A percentile compares a stretch with the other conserved stretches of the same genome.
Evolutionary conservation across 805 yeast species (phyloP).

Genomic region (Cyberlindnera sargentensis): DNA sequence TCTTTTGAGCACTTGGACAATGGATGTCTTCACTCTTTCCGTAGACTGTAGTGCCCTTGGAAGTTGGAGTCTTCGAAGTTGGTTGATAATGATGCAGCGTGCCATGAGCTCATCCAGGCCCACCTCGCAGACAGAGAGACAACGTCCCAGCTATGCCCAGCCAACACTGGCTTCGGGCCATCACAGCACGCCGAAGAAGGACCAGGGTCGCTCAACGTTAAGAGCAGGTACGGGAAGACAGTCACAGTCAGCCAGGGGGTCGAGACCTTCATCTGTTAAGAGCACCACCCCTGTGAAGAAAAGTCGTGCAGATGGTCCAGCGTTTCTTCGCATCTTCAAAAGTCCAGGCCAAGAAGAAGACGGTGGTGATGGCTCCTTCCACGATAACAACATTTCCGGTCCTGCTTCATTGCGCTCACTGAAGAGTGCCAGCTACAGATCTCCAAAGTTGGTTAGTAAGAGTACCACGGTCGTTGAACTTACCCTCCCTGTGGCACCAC

Average conservation of each 20-base stretch:
- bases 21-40: no score
- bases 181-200: background rate
- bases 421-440: slow-evolving; percentile 9
- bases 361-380: background rate
- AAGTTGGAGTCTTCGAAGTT: no score
- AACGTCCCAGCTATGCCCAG: slow-evolving; percentile 1
- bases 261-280: slow-evolving; percentile 5
- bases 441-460: slow-evolving; percentile 10
- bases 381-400: background rate
- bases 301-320: slow-evolving; percentile 1
- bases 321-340: slow-evolving; percentile 5
- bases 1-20: no score
- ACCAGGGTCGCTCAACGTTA: background rate
- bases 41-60: no score
- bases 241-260: background rate
- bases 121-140: no score
- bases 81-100: no score
- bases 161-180: slow-evolving; percentile 1
- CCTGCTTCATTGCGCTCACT: background rate
- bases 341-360: background rate
- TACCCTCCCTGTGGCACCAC: background rate
- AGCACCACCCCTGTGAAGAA: background rate
- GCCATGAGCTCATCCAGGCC: no score
- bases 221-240: slow-evolving; percentile 5
- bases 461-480: background rate